Evolutionary conservation across 2,329 filamentous ascomycete species (phyloP), one percentile per base, ranked within the genome.

Genomic region (Diaporthe capsici): DNA sequence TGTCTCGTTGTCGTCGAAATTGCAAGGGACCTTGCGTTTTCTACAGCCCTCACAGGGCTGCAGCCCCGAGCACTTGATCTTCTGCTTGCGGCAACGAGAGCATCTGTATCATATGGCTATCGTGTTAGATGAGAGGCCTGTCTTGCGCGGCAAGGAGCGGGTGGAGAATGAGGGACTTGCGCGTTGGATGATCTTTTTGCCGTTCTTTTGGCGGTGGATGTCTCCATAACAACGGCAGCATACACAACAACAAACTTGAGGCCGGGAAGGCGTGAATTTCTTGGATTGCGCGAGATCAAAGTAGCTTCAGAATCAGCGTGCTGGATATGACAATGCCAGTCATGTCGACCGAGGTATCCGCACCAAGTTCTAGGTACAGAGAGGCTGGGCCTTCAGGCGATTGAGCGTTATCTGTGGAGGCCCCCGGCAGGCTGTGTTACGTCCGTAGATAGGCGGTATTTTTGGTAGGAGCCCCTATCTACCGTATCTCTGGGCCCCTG

Each of bases 1-100:
- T 68, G 88, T 85, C 51, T 87, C 85, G n/a, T 83, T 82, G 53
- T 87, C 85, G 75, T 87, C 85, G 70, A 87, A 87, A 8, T 81
- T 80, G 72, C 86, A 87, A 1, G 81, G 76, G 25, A 86, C 79
- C n/a, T 84, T 84, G 31, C 85, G 82, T 76, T 86, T 86, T 57
- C 79, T 83, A 78, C 86, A 88, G n/a, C 82, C 82, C 63, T 85
- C 83, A 79, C 86, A 87, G 20, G 86, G 86, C 74, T 83, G 81
- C 8, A 80, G 79, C 17, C 85, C 86, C 28, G 85, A 84, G 78
- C 86, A 87, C 77, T 84, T 85, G 77, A 87, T 86, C 78, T 87
- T 87, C 72, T 86, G 85, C 70, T 83, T 82, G 37, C 86, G 85
- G 76, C 86, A 88, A 77, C 86, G 83, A 63, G 82, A 81, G 76